These are phyloP conservation scores for Stygiomarasmius scandens DNA, from an alignment of 1,284 basidiomycete species.

Conservation along the genomic window DNA sequence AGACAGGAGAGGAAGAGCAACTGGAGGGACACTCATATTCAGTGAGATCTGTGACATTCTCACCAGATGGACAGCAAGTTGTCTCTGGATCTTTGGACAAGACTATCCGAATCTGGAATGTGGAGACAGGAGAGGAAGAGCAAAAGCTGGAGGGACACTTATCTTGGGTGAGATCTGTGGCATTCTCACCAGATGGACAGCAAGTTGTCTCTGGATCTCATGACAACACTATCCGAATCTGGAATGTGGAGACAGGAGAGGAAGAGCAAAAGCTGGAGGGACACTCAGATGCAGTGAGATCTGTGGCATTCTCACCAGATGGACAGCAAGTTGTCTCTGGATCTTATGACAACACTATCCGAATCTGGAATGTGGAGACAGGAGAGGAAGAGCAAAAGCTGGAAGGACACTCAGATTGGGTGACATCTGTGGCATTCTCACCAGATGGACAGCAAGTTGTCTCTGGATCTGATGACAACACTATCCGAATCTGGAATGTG, in stretches of 20 bases:
- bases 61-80: background rate
- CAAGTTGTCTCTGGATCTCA: slow-evolving; percentile 18
- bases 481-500: slow-evolving; percentile 1
- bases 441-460: no score
- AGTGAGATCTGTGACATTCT: background rate
- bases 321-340: no score
- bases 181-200: slow-evolving; percentile 15
- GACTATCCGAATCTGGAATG: slow-evolving; percentile 22
- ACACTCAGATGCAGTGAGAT: slow-evolving; percentile 11
- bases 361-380: no score
- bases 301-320: no score
- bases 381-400: no score
- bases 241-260: slow-evolving; percentile 16
- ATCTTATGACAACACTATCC: no score
- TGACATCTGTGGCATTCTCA: no score
- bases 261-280: slow-evolving; percentile 1
- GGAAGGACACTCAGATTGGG: no score
- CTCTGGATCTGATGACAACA: slow-evolving; percentile 2
- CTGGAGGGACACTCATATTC: background rate
- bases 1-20: background rate
- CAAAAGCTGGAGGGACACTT: slow-evolving; percentile 4
- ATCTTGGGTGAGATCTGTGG: slow-evolving; percentile 7
- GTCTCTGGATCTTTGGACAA: slow-evolving; percentile 16
- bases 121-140: slow-evolving; percentile 27
- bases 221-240: slow-evolving; percentile 18